phyloP scores from a whole-genome alignment of 768 basidiomycete species.

The Sarcomyxa edulis region DNA sequence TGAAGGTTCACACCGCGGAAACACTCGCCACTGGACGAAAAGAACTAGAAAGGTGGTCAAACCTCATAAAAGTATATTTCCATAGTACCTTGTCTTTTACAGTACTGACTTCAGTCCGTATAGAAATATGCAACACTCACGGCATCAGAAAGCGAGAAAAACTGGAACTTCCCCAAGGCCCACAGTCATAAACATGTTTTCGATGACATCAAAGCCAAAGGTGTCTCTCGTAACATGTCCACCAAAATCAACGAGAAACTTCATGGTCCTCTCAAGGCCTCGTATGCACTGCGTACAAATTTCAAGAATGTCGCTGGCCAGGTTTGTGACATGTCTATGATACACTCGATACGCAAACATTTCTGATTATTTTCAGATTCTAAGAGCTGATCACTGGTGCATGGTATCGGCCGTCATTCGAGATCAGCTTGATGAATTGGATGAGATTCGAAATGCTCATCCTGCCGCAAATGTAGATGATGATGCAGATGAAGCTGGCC shows the following conservation, averaged over 20 bases:
- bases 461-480: not conserved
- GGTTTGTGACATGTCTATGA: conserved; percentile 13
- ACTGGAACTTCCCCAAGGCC: conserved; percentile 29
- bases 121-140: conserved; percentile 1
- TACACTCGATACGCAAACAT: not conserved
- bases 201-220: conserved; percentile 25
- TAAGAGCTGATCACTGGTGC: conserved; percentile 11
- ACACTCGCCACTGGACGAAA: conserved; percentile 16
- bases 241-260: conserved; percentile 25
- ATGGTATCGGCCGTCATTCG: conserved; percentile 10
- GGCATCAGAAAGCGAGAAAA: conserved; percentile 12
- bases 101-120: not conserved
- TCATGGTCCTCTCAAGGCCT: conserved; percentile 21
- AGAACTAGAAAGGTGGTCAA: conserved; percentile 13
- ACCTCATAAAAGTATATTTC: conserved; percentile 16
- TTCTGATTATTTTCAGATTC: conserved; percentile 10
- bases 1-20: conserved; percentile 24
- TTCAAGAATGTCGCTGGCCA: conserved; percentile 26
- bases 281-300: conserved; percentile 23
- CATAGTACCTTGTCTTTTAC: not conserved
- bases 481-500: conserved; percentile 3
- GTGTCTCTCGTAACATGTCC: conserved; percentile 23
- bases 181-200: conserved; percentile 28
- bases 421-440: conserved; percentile 7
- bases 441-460: not conserved